Evolutionary conservation across 441 rosid species (phyloP).

Genomic region (Kokia cookei): DNA sequence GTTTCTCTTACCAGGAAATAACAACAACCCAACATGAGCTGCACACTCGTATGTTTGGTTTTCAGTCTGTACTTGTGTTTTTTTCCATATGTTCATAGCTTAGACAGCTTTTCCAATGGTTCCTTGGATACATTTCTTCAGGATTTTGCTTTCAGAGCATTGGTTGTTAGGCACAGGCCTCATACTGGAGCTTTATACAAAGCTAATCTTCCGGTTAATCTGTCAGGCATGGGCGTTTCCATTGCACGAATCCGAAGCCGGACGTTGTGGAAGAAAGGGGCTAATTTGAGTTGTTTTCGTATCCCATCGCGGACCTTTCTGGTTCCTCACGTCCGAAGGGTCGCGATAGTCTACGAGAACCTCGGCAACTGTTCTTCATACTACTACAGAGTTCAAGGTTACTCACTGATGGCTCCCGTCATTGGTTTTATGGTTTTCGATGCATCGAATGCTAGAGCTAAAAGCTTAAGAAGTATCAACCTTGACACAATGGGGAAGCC

Average conservation of each 20-base stretch:
- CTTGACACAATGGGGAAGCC: conserved; percentile 34
- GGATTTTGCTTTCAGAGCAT: conserved; percentile 48
- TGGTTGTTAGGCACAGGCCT: conserved; percentile 43
- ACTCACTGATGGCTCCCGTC: conserved; percentile 45
- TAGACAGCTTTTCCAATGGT: conserved; percentile 17
- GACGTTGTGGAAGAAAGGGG: conserved; percentile 64
- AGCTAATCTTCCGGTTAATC: conserved; percentile 48
- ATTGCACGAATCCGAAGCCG: conserved; percentile 62
- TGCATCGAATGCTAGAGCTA: conserved; percentile 39
- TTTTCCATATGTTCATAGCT: conserved; percentile 23
- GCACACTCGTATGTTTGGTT: conserved; percentile 15
- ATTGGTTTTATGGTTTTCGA: conserved; percentile 65
- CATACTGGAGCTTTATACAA: conserved; percentile 59
- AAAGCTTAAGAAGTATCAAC: conserved; percentile 26
- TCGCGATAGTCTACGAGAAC: conserved; percentile 69
- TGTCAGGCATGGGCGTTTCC: conserved; percentile 64
- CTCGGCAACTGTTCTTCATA: conserved; percentile 69
- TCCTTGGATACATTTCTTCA: conserved; percentile 50
- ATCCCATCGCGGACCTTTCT: conserved; percentile 62
- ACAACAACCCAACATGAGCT: conserved; percentile 26
- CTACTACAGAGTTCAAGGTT: conserved; percentile 52
- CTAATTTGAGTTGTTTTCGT: conserved; percentile 47
- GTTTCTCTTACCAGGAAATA: not conserved
- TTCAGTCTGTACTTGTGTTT: conserved; percentile 18
- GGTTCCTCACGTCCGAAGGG: conserved; percentile 64